Conservation (phyloP, 2,329 filamentous ascomycete species). For the Elsinoe fawcettii region DNA sequence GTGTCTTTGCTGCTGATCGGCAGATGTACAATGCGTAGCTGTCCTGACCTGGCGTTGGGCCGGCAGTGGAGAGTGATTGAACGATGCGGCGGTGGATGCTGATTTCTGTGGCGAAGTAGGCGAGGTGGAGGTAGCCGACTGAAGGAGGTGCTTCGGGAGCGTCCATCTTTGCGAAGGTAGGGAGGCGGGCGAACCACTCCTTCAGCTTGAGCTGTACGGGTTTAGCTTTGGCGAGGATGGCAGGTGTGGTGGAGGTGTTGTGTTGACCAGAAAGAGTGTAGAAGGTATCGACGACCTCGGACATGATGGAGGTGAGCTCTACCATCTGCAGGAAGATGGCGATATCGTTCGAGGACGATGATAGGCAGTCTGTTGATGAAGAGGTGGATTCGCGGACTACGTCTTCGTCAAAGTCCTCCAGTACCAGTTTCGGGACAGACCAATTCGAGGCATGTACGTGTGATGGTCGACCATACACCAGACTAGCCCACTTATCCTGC, state of each 20-base stretch:
- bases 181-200: conserved; percentile 71
- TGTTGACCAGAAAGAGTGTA: conserved; percentile 72
- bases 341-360: conserved; percentile 3
- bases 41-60: conserved; percentile 43
- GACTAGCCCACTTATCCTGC: conserved; percentile 87
- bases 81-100: conserved; percentile 87
- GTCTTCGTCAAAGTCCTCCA: conserved; percentile 65
- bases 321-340: conserved; percentile 66
- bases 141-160: conserved; percentile 27
- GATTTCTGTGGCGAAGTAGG: conserved; percentile 91
- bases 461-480: conserved; percentile 78
- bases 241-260: conserved; percentile 58
- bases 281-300: conserved; percentile 75
- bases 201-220: conserved; percentile 76
- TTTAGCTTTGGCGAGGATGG: conserved; percentile 68
- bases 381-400: conserved; percentile 43
- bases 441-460: conserved; percentile 65
- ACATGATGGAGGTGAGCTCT: conserved; percentile 63
- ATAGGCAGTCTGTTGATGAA: not conserved
- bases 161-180: conserved; percentile 58
- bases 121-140: conserved; percentile 66
- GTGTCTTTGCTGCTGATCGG: conserved; percentile 85
- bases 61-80: conserved; percentile 57
- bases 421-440: conserved; percentile 61
- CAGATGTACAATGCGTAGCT: conserved; percentile 86